Base-by-base conservation (phyloP, 352 stramenopile species). In the Phytophthora nicotianae region DNA sequence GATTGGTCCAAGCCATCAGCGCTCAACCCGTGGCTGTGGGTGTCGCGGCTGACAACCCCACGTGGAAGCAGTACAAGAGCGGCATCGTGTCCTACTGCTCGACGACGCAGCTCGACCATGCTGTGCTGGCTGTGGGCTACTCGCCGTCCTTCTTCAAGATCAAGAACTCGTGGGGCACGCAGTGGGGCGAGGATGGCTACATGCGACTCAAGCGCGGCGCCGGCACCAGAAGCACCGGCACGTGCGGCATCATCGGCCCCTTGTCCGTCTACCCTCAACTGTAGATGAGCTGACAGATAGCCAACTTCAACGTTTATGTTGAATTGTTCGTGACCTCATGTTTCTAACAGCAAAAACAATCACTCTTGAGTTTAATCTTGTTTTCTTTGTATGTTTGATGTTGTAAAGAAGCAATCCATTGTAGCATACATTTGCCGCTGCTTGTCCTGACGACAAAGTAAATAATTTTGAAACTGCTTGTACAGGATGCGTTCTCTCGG, bases 51-150 rank as follows among this genome's bases (percentile, higher is more conserved):
- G 90, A 96, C 66, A 96, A 98, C 72, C 83, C 81, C 51, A 90
- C 86, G 23, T 99, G 98, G 82, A 98, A 99, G 85, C 97, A 99
- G 66, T 99, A 99, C 94, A 95, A 87, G 47, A 61, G 76, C 24
- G 97, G 97, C 27, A 91, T 99, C 1, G 72, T 98, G 51, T 75
- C 72, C 21, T 78, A 65, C 9, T 91, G 78, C 51, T 86, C 74
- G 53, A 96, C 89, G 50, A 72, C 85, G n/a, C 74, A 96, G 27
- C 90, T 99, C 53, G 97, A 99, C 70, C 97, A 99, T 71, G 98
- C 97, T 23, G 96, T 99, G 24, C 81, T 99, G 59, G 93, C 93
- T 5, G 96, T 99, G 14, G 97, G 97, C n/a, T 99, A 98, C 49
- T 51, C 61, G n/a, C 51, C 70, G 41, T 68, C 65, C 19, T 87